Evolutionary conservation across 768 basidiomycete species (phyloP), one percentile per base, ranked within the genome.

Genomic region (Leucocoprinus birnbaumii): DNA sequence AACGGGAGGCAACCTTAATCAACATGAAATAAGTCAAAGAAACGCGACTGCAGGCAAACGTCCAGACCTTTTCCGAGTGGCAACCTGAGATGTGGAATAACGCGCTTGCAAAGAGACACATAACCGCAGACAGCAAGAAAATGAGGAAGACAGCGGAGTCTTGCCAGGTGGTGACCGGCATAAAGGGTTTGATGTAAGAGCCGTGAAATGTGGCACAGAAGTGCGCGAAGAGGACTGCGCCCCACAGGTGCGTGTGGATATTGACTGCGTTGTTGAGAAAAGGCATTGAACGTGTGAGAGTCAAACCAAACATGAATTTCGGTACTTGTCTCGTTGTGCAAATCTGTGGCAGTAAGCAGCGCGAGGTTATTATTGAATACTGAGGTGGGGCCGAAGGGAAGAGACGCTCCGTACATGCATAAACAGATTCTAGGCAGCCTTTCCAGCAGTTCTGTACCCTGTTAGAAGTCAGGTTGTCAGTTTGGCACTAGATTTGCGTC

Each of bases 221-320:
- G 65, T 77, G 76, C 14, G 71, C 62, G 64, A 90, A 91, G 22
- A 89, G 62, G 3, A 81, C 63, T 27, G 86, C 83, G 24, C 84
- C 89, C 73, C 83, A 79, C 7, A 93, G 73, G 65, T 94, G 93
- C 56, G 79, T 87, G 68, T 92, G 88, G 44, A 94, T 91, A 70
- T 95, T 95, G 53, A 94, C 91, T 90, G 56, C 43, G 51, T 34
- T 22, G 19, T 22, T 25, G 14, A 53, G 38, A 22, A 48, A 43
- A 46, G 48, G 48, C 31, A 50, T 55, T 51, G 13, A 55, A 55
- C 40, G 46, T 55, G 53, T 55, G 53, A 46, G 53, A 55, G 45
- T 31, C 34, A 48, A 48, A 60, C 24, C 54, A 51, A 51, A 46
- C 25, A 50, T 50, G 48, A 43, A 54, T 21, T 21, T 44, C 43